Evolutionary conservation across 1,284 basidiomycete genomes (phyloP).

Genomic region (Lignosus rhinocerotis): DNA sequence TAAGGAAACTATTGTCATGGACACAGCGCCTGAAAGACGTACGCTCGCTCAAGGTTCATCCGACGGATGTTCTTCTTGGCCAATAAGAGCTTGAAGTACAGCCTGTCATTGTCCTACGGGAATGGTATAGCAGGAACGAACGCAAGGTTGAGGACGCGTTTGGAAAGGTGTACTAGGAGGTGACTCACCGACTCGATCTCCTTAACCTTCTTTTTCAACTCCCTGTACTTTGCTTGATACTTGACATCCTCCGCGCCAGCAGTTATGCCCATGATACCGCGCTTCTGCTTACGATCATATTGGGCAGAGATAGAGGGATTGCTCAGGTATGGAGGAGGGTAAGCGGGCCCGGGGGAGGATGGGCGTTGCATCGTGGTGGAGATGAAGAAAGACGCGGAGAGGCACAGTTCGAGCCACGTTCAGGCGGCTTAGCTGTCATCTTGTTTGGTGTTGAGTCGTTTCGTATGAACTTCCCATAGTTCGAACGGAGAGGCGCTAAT

Average conservation of each 20-base stretch:
- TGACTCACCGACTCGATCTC: constrained; percentile 79
- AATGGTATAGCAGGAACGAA: constrained; percentile 12
- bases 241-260: constrained; percentile 85
- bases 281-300: constrained; percentile 48
- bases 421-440: constrained; percentile 26
- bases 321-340: constrained; percentile 18
- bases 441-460: constrained; percentile 32
- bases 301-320: constrained; percentile 21
- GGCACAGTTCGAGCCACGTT: constrained; percentile 20
- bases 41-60: constrained; percentile 89
- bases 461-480: constrained; percentile 26
- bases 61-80: constrained; percentile 86
- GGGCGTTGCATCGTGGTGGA: constrained; percentile 39
- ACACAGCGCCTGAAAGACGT: constrained; percentile 40
- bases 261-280: constrained; percentile 58
- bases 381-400: constrained; percentile 18
- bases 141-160: constrained; percentile 14
- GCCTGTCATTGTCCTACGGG: constrained; percentile 81
- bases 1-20: constrained; percentile 12
- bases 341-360: constrained; percentile 32
- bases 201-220: constrained; percentile 85
- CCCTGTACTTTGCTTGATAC: constrained; percentile 88
- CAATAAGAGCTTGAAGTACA: constrained; percentile 78
- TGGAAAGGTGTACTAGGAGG: constrained; percentile 1
- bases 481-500: constrained; percentile 20